Evolutionary conservation across 2,329 filamentous ascomycete species (phyloP).

Genomic region (Alternaria arborescens): DNA sequence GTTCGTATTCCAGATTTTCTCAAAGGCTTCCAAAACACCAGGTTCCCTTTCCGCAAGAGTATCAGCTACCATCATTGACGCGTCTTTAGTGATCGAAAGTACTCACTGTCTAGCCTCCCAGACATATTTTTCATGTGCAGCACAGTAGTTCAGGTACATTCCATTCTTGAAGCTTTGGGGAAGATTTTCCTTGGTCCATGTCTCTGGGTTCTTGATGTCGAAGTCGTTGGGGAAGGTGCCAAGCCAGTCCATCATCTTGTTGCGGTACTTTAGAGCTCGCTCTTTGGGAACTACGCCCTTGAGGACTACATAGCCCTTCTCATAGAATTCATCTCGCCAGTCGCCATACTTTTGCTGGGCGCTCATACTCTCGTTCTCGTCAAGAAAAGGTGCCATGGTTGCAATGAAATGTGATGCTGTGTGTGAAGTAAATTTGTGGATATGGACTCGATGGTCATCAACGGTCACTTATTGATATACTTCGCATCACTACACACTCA

Average conservation of each 20-base stretch:
- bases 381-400: conserved; percentile 13
- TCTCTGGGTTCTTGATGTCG: conserved; percentile 44
- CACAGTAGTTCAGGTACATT: conserved; percentile 53
- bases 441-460: background rate
- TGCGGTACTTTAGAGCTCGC: conserved; percentile 34
- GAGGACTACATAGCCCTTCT: conserved; percentile 40
- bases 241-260: conserved; percentile 45
- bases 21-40: conserved; percentile 52
- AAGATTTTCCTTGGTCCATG: conserved; percentile 56
- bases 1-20: conserved; percentile 53
- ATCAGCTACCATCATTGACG: background rate
- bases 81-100: background rate
- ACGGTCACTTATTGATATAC: background rate
- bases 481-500: background rate
- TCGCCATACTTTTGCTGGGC: conserved; percentile 27
- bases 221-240: conserved; percentile 41
- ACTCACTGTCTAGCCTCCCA: conserved; percentile 53
- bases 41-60: conserved; percentile 41
- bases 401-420: background rate
- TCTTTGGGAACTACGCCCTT: conserved; percentile 37
- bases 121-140: conserved; percentile 55
- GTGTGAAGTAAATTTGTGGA: background rate
- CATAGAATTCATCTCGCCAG: conserved; percentile 44
- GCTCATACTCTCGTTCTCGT: conserved; percentile 1
- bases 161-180: conserved; percentile 45